A percentile compares a stretch with the other conserved stretches of the same genome.
Evolutionary conservation across 495 filamentous ascomycete genomes (phyloP).

Genomic region (Trichoderma parareesei): DNA sequence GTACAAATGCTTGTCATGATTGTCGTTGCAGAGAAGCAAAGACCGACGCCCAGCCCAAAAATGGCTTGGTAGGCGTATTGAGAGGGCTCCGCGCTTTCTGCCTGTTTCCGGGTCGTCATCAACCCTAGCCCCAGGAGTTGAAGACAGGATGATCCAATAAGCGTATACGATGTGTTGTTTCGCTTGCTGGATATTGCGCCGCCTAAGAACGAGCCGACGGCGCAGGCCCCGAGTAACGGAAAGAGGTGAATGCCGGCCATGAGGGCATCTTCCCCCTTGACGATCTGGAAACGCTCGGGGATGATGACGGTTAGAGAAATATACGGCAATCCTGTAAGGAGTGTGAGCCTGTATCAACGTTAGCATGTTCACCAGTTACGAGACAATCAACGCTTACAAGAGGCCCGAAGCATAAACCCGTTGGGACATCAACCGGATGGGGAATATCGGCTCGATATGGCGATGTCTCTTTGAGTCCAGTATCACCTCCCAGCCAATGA

Average conservation of each 20-base stretch:
- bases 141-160: slow-evolving; percentile 39
- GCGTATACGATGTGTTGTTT: slow-evolving; percentile 42
- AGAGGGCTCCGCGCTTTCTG: slow-evolving; percentile 21
- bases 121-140: slow-evolving; percentile 46
- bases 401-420: slow-evolving; percentile 33
- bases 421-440: slow-evolving; percentile 27
- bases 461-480: slow-evolving; percentile 21
- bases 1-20: slow-evolving; percentile 44
- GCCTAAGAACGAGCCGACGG: slow-evolving; percentile 43
- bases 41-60: slow-evolving; percentile 47
- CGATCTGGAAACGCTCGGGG: slow-evolving; percentile 52
- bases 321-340: slow-evolving; percentile 49
- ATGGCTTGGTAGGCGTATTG: slow-evolving; percentile 47
- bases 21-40: slow-evolving; percentile 41
- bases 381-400: slow-evolving; percentile 30
- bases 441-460: slow-evolving; percentile 33
- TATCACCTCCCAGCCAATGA: slow-evolving; percentile 39
- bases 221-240: slow-evolving; percentile 43
- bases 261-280: slow-evolving; percentile 40
- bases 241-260: slow-evolving; percentile 51
- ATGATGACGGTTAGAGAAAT: slow-evolving; percentile 49
- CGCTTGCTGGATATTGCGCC: slow-evolving; percentile 36
- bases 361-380: not conserved
- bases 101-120: slow-evolving; percentile 30
- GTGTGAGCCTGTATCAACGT: slow-evolving; percentile 33